Evolutionary conservation across 345 rosid species (phyloP).

Genomic region (Eucalyptus brandiana): DNA sequence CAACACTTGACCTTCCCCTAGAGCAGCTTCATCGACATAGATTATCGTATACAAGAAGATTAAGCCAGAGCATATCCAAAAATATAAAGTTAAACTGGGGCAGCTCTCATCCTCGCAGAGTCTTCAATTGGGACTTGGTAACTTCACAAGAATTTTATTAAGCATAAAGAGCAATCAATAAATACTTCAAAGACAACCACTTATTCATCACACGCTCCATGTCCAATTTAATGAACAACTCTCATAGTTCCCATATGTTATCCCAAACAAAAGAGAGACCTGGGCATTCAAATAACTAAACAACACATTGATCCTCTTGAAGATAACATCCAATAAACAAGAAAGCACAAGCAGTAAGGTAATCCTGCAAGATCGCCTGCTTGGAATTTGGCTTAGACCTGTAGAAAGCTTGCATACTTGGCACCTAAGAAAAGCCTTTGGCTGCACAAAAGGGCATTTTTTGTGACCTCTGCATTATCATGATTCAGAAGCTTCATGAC

Average conservation of each 20-base stretch:
- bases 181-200: not conserved
- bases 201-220: not conserved
- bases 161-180: not conserved
- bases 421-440: conserved; percentile 45
- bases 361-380: not conserved
- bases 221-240: not conserved
- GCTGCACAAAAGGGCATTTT: conserved; percentile 33
- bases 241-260: not conserved
- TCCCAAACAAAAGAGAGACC: not conserved
- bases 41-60: not conserved
- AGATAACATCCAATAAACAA: not conserved
- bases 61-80: not conserved
- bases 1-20: not conserved
- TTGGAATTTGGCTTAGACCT: conserved; percentile 26
- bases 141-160: not conserved
- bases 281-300: not conserved
- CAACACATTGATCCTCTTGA: not conserved
- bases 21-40: not conserved
- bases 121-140: not conserved
- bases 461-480: conserved; percentile 34
- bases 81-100: not conserved
- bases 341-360: not conserved
- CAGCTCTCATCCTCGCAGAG: not conserved
- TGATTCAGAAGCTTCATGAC: conserved; percentile 42
- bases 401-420: conserved; percentile 94